Base-by-base conservation (phyloP, 371 early-diverging fungal species). In the Mucor piriformis region DNA sequence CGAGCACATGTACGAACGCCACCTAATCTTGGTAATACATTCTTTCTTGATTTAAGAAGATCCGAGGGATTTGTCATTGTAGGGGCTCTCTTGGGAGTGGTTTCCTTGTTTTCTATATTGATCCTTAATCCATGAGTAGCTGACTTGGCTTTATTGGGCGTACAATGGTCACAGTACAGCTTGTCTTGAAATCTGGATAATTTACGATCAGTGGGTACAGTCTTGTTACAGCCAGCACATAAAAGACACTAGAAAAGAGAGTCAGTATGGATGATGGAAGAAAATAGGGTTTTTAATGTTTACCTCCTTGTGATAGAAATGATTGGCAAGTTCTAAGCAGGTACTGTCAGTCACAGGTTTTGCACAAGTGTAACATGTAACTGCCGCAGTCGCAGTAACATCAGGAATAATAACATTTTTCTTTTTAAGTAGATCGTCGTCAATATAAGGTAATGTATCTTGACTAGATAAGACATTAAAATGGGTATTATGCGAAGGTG, bases 91-190 rank as follows among this genome's bases (percentile, higher is more conserved):
- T 40, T 50, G n/a, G 54, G 51, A 2, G 44, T n/a, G n/a, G n/a
- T 0, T 11, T 48, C 37, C 16, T 34, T 15, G 13, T 33, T 12
- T 10, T 35, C 12, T 13, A 27, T 27, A 13, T 40, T 34, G 16
- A 25, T 32, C 6, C 46, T 27, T 55, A 40, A 48, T 23, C 21
- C 21, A 20, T 10, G 38, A n/a, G n/a, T 7, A 0, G 21, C 37
- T 35, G 21, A 16, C 8, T 43, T 25, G 12, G 48, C 13, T 33
- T 16, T 38, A 6, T 29, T 43, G 20, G 55, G 34, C 46, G 43
- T 71, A 64, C 88, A 88, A 23, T 65, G 43, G 21, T 86, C 87
- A 53, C 88, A 88, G 50, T 85, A 87, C 0, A 84, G 80, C 0
- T 66, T 69, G 1, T 77, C 75, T n/a, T 79, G 68, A 10, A 73